Evolutionary conservation across 176 grass and related monocot genomes (phyloP).

Genomic region (Thinopyrum elongatum): DNA sequence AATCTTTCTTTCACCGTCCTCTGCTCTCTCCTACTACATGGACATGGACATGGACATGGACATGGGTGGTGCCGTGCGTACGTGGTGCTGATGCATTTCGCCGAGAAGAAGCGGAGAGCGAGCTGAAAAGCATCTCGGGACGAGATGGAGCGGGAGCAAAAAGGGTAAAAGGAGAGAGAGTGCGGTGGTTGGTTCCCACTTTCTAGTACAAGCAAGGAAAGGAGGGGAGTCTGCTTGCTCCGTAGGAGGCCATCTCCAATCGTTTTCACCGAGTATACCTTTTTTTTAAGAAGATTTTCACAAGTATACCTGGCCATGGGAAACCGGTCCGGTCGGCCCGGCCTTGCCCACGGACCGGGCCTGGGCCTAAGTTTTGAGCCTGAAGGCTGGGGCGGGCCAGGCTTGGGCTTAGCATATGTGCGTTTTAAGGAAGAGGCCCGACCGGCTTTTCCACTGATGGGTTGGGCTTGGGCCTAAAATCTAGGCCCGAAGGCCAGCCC

Average conservation of each 20-base stretch:
- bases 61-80: background rate
- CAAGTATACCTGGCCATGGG: no score
- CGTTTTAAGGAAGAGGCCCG: no score
- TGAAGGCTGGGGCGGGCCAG: no score
- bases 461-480: no score
- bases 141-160: background rate
- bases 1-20: conserved; percentile 20
- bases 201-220: conserved; percentile 22
- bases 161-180: background rate
- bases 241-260: background rate
- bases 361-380: no score
- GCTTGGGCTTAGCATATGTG: no score
- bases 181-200: background rate
- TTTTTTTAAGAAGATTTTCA: no score
- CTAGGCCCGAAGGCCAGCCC: no score
- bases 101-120: background rate
- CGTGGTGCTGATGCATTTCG: background rate
- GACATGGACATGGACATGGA: background rate
- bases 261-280: background rate
- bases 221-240: background rate
- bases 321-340: no score
- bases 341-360: no score
- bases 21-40: background rate
- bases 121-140: background rate
- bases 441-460: no score